Evolutionary conservation across 345 rosid genomes (phyloP), one percentile per base, ranked within the genome.

Genomic region (Sonneratia alba): DNA sequence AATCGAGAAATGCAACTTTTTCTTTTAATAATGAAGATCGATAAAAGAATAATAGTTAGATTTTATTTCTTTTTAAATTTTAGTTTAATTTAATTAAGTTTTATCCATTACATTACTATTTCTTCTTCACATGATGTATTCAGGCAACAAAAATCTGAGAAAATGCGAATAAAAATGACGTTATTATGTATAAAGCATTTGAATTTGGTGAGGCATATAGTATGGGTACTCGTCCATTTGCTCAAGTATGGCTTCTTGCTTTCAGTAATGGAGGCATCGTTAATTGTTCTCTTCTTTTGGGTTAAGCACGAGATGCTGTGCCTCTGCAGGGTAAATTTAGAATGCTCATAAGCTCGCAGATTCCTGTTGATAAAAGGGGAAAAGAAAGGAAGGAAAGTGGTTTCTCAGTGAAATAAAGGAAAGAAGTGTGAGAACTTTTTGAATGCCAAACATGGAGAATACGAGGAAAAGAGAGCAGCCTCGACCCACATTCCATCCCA

Each of bases 401-500:
- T 3, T 14, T 48, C 15, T 48, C 53, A 48, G 53, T 14, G 43
- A 48, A 48, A 48, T 16, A 53, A 53, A 18, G 59, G 6, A 19
- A 18, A 18, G 59, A 53, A 18, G 22, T 53, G 59, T 18, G 53
- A 3, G n/a, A 18, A 5, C 19, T 0, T 18, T 53, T 53, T 53
- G 59, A 53, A 21, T 24, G 36, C 64, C 64, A 10, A 74, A 73
- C 74, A 77, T 78, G 91, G 86, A 84, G 83, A 87, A 88, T 80
- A 83, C 82, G 74, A 78, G 71, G 70, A 87, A 85, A 75, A 77
- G 83, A 36, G 85, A 79, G 24, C 80, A 66, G 40, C 77, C 78
- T 32, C 66, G 87, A 66, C 81, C 86, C 62, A 85, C 86, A 13
- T 85, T 79, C 74, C 89, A 89, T 47, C 89, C 92, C 0, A 76